Conservation (phyloP, 1,139 yeast genomes). For the Pneumocystis murina region DNA sequence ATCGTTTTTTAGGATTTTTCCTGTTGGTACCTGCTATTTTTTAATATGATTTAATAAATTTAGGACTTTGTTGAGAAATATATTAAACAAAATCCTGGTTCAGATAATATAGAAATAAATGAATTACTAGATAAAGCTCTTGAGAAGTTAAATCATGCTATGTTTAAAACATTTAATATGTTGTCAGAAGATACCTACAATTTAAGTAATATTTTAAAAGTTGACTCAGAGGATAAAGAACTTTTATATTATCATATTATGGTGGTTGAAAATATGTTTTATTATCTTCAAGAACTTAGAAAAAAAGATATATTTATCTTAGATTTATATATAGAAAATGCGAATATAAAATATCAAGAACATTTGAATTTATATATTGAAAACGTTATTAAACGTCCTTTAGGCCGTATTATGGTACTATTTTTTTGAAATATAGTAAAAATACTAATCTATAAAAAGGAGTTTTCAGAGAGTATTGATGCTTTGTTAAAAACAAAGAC, state of each 20-base stretch:
- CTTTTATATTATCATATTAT: constrained; percentile 43
- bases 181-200: constrained; percentile 19
- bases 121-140: constrained; percentile 32
- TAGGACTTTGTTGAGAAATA: background rate
- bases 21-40: constrained; percentile 15
- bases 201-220: background rate
- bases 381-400: constrained; percentile 37
- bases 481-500: constrained; percentile 28
- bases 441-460: constrained; percentile 21
- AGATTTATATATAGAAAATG: constrained; percentile 22
- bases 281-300: constrained; percentile 38
- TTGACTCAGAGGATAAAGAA: constrained; percentile 41
- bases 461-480: constrained; percentile 53
- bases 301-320: constrained; percentile 21
- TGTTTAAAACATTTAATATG: constrained; percentile 21
- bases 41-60: background rate
- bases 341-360: constrained; percentile 29
- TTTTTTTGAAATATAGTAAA: background rate
- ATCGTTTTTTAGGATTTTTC: constrained; percentile 31
- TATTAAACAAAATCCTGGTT: background rate
- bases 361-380: constrained; percentile 38
- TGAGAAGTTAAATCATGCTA: constrained; percentile 23
- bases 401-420: constrained; percentile 38
- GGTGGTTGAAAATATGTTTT: constrained; percentile 48
- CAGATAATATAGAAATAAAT: constrained; percentile 22